phyloP scores from a whole-genome alignment of 176 grass and related monocot genomes.

The Poa annua region DNA sequence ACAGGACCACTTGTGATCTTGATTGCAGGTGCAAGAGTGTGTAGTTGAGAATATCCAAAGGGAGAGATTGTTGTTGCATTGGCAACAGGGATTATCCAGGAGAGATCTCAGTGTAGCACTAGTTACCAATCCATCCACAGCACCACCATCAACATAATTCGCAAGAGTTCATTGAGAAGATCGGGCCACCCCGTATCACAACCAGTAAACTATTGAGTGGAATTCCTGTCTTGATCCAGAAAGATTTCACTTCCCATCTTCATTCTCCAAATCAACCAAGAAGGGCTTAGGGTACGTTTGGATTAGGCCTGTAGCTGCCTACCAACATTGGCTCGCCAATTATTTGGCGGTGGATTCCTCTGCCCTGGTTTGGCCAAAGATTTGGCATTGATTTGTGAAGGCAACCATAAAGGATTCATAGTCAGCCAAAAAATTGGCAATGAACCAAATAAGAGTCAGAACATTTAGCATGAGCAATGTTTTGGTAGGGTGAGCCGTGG shows the following conservation, averaged over 20 bases:
- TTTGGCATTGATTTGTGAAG: background rate
- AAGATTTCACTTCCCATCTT: background rate
- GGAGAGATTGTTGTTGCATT: too few species aligned
- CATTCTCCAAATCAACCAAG: constrained; percentile 23
- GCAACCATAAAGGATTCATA: background rate
- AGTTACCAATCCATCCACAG: too few species aligned
- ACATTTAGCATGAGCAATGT: background rate
- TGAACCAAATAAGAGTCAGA: background rate
- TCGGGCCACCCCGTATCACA: too few species aligned
- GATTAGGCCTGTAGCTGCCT: background rate
- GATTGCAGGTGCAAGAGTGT: too few species aligned
- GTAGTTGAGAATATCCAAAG: too few species aligned
- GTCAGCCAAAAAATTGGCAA: background rate
- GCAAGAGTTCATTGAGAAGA: too few species aligned
- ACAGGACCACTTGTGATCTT: too few species aligned
- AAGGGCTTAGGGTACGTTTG: background rate
- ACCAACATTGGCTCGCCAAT: background rate
- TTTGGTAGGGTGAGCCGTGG: background rate
- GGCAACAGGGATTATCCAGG: too few species aligned
- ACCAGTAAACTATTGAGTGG: background rate
- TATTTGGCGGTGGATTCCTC: background rate
- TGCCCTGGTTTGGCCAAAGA: background rate
- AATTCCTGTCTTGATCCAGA: constrained; percentile 2
- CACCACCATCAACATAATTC: too few species aligned
- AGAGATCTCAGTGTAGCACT: too few species aligned